phyloP scores from a whole-genome alignment of 2,329 filamentous ascomycete genomes.

The Nothophaeocryptopus gaeumannii region DNA sequence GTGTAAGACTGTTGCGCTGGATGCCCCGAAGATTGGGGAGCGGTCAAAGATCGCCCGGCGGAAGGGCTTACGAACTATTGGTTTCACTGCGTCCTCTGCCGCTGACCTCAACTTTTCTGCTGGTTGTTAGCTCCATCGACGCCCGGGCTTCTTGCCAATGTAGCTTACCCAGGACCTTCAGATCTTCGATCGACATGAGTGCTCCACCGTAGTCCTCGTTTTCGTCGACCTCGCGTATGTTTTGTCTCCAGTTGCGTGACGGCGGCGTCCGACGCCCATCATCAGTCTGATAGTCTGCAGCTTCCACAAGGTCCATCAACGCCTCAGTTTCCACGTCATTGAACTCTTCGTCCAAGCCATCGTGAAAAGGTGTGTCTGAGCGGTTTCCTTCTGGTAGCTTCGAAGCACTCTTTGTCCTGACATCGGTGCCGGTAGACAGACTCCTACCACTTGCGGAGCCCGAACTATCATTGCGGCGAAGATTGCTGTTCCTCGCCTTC shows the following conservation, averaged over 20 bases:
- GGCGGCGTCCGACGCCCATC: conserved; percentile 19
- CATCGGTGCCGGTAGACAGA: too few relatives aligned
- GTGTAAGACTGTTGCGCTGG: conserved; percentile 48
- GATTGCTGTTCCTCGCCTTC: conserved; percentile 3
- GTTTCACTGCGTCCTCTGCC: conserved; percentile 29
- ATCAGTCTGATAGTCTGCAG: conserved; percentile 8
- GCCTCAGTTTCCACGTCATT: conserved; percentile 12
- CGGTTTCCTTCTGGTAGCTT: too few relatives aligned
- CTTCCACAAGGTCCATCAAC: conserved; percentile 13
- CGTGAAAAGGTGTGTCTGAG: too few relatives aligned
- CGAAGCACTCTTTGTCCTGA: too few relatives aligned
- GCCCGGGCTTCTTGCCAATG: too few relatives aligned
- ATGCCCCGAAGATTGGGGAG: conserved; percentile 54
- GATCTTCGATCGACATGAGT: conserved; percentile 27
- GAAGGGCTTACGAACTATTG: conserved; percentile 54
- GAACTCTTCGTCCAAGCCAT: conserved; percentile 14
- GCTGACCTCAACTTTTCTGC: conserved; percentile 10
- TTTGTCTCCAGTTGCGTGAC: conserved; percentile 28
- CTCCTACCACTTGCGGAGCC: too few relatives aligned
- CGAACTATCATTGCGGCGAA: background rate
- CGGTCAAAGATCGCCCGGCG: conserved; percentile 50
- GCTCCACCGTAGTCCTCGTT: conserved; percentile 33
- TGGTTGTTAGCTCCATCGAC: background rate
- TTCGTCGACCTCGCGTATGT: conserved; percentile 29
- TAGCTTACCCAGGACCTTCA: conserved; percentile 24